Evolutionary conservation across 306 rosid genomes (phyloP), one percentile per base, ranked within the genome.

Genomic region (Hippophae gyantsensis): DNA sequence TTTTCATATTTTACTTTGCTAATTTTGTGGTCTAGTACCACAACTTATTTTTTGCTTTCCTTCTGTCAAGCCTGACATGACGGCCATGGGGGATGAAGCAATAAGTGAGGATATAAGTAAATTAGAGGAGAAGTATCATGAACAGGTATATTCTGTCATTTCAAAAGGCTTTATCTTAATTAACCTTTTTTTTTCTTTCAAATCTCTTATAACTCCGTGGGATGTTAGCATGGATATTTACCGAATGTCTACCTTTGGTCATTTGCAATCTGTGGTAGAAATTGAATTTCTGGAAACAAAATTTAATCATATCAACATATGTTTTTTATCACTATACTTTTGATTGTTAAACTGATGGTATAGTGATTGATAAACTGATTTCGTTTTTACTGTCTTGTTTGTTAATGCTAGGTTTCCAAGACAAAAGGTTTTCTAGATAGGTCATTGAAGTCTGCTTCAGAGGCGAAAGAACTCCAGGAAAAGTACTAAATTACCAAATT

Each of bases 11-110:
- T 38, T 46, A 67, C 60, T 45, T 52, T 40, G 47, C 32, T 65
- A 68, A 5, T 48, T 6, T 57, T 61, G 75, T 51, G n/a, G 60
- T 38, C 52, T 43, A 27, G 64, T 57, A 25, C 43, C 64, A 43
- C 58, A 42, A 48, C 60, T 52, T 69, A 13, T 47, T 42, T 18
- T 52, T 75, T 76, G 66, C 60, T 61, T 78, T 55, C 66, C 61
- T 56, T 48, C 77, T 76, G 63, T 72, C 71, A 62, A 92, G 99
- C 95, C 95, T 61, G 85, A 72, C 78, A 80, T 80, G 83, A 56
- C 74, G 53, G 86, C 67, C 64, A 68, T 65, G 55, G 82, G 78
- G 52, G 96, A 87, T 76, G 96, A 82, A 64, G 85, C 75, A 72
- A 80, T 88, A 68, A 71, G 62, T 65, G 84, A 81, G 54, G 93